These are phyloP conservation scores for Fraxinus floribunda DNA, from an alignment of 305 asterid species.

Conservation along the genomic window DNA sequence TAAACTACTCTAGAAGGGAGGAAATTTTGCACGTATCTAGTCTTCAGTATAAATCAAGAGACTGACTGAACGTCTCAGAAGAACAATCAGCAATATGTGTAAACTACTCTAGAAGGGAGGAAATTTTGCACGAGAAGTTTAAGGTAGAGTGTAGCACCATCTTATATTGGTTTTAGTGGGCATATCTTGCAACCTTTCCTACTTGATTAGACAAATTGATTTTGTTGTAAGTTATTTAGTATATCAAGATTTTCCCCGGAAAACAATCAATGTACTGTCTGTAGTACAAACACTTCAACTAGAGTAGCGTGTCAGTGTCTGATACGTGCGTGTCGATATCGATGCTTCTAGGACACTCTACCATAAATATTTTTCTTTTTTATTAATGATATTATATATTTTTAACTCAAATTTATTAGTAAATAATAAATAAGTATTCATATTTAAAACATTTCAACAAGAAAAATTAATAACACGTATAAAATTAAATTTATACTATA, in stretches of 20 bases:
- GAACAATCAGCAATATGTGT: neutral
- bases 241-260: neutral
- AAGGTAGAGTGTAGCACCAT: neutral
- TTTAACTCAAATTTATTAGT: neutral
- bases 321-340: neutral
- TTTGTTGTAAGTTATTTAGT: neutral
- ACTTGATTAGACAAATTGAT: neutral
- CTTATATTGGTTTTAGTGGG: conserved; percentile 2
- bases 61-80: neutral
- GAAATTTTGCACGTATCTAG: no score
- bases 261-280: neutral
- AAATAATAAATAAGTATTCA: neutral
- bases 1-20: no score
- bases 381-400: no score
- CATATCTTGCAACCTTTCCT: neutral
- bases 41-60: neutral
- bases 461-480: no score
- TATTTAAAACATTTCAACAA: neutral
- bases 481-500: neutral
- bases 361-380: no score
- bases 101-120: neutral
- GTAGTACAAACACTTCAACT: neutral
- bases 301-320: neutral
- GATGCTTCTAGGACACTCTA: no score
- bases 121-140: neutral